phyloP scores from a whole-genome alignment of 1,284 basidiomycete genomes.

The Cryptococcus hybrid region DNA sequence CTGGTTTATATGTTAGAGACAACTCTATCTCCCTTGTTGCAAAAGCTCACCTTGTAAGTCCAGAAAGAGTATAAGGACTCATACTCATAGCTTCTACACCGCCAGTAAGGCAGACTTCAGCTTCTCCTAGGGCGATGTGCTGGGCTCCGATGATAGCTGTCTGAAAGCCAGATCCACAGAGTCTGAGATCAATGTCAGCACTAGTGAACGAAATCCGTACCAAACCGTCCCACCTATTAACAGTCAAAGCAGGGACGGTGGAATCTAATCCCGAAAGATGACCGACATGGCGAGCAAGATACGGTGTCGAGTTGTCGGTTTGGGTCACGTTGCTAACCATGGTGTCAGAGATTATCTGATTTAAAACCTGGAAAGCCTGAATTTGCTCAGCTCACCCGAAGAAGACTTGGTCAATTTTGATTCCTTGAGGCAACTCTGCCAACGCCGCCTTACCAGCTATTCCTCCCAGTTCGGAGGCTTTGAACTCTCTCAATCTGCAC shows the following conservation, averaged over 20 bases:
- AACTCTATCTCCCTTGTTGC: not conserved
- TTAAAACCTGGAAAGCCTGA: not conserved
- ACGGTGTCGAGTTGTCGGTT: slow-evolving; percentile 54
- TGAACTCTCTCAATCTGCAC: slow-evolving; percentile 47
- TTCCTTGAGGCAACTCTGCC: slow-evolving; percentile 50
- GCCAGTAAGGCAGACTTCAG: slow-evolving; percentile 56
- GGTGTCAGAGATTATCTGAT: not conserved
- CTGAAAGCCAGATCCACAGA: slow-evolving; percentile 59
- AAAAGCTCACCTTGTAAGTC: slow-evolving; percentile 46
- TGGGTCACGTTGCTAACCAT: slow-evolving; percentile 49
- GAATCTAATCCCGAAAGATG: slow-evolving; percentile 55
- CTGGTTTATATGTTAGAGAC: slow-evolving; percentile 10
- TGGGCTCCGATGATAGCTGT: slow-evolving; percentile 56
- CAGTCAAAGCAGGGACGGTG: slow-evolving; percentile 55
- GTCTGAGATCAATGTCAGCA: slow-evolving; percentile 28
- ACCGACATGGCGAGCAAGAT: slow-evolving; percentile 58
- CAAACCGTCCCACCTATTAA: slow-evolving; percentile 51
- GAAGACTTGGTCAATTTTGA: slow-evolving; percentile 54
- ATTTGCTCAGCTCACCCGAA: slow-evolving; percentile 49
- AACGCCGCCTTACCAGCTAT: slow-evolving; percentile 56
- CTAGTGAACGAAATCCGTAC: not conserved
- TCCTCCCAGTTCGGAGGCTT: slow-evolving; percentile 54
- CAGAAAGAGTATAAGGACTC: slow-evolving; percentile 54
- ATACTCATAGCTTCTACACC: slow-evolving; percentile 58
- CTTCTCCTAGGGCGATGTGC: slow-evolving; percentile 55